Conservation (phyloP, 805 yeast species). For the Yamadazyma scolyti region DNA sequence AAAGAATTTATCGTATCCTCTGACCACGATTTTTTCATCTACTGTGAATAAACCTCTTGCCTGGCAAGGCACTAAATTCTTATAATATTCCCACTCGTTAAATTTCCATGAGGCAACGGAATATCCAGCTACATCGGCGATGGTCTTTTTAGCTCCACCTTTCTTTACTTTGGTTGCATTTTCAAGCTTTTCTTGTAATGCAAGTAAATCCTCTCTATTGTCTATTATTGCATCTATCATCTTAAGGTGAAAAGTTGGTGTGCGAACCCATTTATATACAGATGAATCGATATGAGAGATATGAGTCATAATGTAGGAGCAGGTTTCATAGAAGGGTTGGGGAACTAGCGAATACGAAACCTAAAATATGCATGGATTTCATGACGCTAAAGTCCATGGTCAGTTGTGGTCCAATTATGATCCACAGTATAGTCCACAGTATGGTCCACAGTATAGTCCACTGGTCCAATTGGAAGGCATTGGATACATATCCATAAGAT, state of each 20-base stretch:
- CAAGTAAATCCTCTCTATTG: conserved; percentile 13
- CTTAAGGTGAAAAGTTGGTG: conserved; percentile 34
- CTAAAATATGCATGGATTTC: no score
- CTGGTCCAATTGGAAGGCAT: no score
- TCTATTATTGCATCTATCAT: conserved; percentile 7
- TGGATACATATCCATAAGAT: no score
- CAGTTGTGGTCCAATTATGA: no score
- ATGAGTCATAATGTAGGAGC: no score
- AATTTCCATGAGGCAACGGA: conserved; percentile 63
- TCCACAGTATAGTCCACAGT: no score
- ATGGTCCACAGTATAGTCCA: no score
- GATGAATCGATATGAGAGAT: no score
- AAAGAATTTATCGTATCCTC: conserved; percentile 96
- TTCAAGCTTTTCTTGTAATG: conserved; percentile 18
- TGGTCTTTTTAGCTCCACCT: conserved; percentile 19
- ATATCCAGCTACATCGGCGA: conserved; percentile 2
- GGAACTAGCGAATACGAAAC: no score
- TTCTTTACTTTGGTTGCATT: conserved; percentile 12
- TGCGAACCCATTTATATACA: no score
- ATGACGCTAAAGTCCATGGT: no score
- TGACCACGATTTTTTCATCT: conserved; percentile 49
- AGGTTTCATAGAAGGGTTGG: no score
- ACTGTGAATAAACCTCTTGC: conserved; percentile 83
- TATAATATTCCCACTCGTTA: conserved; percentile 84
- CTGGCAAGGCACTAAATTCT: conserved; percentile 58